Percentiles rank a stretch among this genome's conserved stretches.
Evolutionary conservation across 305 asterid species (phyloP).

Genomic region (Fraxinus xanthoxyloides): DNA sequence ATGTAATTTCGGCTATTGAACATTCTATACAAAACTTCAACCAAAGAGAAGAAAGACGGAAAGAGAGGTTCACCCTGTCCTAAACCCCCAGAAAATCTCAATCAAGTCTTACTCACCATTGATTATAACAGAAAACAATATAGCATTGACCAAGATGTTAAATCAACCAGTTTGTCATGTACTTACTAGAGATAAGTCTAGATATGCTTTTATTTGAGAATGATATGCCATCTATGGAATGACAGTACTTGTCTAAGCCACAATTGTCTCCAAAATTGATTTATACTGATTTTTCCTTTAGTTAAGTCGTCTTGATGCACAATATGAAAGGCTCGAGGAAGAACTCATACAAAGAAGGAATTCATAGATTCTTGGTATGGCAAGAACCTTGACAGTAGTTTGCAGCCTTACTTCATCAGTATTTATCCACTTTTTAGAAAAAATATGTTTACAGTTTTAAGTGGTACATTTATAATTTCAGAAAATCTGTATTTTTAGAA

Average conservation of each 20-base stretch:
- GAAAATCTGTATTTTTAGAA: not conserved
- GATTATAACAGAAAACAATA: not conserved
- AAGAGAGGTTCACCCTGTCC: not conserved
- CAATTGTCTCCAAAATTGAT: not conserved
- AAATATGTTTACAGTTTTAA: not conserved
- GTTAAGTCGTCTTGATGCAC: not conserved
- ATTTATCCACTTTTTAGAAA: not conserved
- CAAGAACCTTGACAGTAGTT: not conserved
- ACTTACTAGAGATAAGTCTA: not conserved
- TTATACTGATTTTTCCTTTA: not conserved
- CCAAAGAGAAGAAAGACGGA: not conserved
- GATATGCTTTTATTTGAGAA: not conserved
- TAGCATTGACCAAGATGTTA: not conserved
- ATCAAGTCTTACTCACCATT: not conserved
- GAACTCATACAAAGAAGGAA: not conserved
- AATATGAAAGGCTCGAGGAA: not conserved
- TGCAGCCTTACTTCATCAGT: not conserved
- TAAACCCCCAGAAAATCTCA: not conserved
- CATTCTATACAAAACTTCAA: not conserved
- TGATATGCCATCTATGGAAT: not conserved
- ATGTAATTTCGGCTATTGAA: not conserved
- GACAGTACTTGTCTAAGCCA: not conserved
- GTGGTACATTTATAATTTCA: not conserved
- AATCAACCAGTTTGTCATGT: not conserved
- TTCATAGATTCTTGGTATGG: not conserved